Percentiles rank a stretch among this genome's conserved stretches.
Evolutionary conservation across 176 grass and related monocot species (phyloP).

Genomic region (Cocos nucifera): DNA sequence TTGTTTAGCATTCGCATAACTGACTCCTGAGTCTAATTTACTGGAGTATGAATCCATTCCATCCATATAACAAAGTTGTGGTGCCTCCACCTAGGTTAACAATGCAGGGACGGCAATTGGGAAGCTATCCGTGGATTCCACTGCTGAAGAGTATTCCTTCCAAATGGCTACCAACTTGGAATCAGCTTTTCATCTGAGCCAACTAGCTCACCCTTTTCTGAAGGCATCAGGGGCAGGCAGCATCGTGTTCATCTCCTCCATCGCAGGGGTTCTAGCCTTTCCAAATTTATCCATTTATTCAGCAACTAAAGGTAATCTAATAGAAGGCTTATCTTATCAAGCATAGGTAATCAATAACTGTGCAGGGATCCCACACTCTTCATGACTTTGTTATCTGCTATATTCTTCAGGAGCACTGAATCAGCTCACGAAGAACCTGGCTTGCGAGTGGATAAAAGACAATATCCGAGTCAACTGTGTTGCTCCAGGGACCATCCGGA

Average conservation of each 20-base stretch:
- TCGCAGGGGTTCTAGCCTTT: not conserved
- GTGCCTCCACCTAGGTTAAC: slow-evolving; percentile 6
- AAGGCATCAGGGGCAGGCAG: not conserved
- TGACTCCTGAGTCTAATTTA: no score
- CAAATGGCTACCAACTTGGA: slow-evolving; percentile 35
- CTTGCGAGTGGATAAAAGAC: slow-evolving; percentile 5
- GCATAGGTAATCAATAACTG: no score
- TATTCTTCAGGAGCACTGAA: not conserved
- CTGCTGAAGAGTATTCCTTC: slow-evolving; percentile 9
- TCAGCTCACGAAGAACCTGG: not conserved
- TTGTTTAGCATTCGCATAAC: not conserved
- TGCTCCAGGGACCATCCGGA: not conserved
- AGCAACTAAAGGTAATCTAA: no score
- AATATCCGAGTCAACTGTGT: slow-evolving; percentile 10
- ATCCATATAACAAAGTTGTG: no score
- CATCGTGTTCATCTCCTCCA: slow-evolving; percentile 31
- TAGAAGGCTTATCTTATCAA: no score
- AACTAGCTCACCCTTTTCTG: slow-evolving; percentile 41
- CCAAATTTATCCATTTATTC: no score
- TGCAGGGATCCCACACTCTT: no score
- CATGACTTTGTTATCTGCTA: no score
- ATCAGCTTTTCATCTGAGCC: slow-evolving; percentile 32
- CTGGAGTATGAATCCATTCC: not conserved
- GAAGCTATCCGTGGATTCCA: slow-evolving; percentile 11
- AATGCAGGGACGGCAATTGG: slow-evolving; percentile 18